These are phyloP conservation scores for Populus pruinosa DNA, from an alignment of 345 rosid genomes.

Conservation along the genomic window DNA sequence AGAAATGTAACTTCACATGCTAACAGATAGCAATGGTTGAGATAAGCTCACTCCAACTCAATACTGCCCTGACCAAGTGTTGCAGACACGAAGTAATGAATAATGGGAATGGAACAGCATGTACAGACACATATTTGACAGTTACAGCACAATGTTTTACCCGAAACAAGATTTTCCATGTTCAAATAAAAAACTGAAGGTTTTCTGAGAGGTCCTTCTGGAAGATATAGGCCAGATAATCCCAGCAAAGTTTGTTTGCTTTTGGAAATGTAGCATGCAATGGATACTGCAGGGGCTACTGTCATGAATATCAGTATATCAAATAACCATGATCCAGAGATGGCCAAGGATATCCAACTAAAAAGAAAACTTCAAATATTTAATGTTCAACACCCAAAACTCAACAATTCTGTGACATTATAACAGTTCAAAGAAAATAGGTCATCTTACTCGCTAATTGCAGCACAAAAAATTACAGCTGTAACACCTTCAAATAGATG, in stretches of 20 bases:
- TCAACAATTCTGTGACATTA: neutral
- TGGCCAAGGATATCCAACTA: neutral
- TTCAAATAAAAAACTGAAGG: neutral
- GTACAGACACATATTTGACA: neutral
- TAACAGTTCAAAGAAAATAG: neutral
- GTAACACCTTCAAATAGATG: constrained; percentile 99
- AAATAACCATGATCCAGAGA: neutral
- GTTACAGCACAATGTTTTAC: neutral
- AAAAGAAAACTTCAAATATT: neutral
- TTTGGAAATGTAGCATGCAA: neutral
- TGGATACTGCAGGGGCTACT: neutral
- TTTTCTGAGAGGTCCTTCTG: neutral
- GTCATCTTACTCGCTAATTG: constrained; percentile 93
- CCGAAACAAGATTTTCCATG: neutral
- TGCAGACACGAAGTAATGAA: neutral
- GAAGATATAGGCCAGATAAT: neutral
- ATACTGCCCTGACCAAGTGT: neutral
- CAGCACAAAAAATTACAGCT: constrained; percentile 95
- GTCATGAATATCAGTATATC: neutral
- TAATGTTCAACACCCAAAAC: neutral
- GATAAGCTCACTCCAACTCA: neutral
- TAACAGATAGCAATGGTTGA: neutral
- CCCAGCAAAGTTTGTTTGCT: neutral
- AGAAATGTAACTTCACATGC: neutral
- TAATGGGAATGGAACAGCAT: neutral